Evolutionary conservation across 345 rosid genomes (phyloP).

Genomic region (Limnanthes douglasii): DNA sequence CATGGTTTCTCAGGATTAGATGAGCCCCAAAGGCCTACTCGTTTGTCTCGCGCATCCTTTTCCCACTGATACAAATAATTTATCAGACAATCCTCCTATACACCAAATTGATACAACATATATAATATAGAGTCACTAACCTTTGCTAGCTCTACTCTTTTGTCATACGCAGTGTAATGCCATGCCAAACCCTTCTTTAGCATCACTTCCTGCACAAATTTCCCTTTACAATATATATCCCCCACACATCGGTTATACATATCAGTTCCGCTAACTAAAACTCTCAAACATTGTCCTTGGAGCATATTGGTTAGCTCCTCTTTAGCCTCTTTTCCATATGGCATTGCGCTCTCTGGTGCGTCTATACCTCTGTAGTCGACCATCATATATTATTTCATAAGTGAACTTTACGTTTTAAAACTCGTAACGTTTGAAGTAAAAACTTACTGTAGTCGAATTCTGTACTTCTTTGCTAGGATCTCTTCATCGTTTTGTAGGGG

Average conservation of each 20-base stretch:
- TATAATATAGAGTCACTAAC: too few relatives aligned
- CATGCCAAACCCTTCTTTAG: slow-evolving; percentile 77
- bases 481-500: slow-evolving; percentile 20
- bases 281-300: slow-evolving; percentile 46
- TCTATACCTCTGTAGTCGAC: slow-evolving; percentile 90
- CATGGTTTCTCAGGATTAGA: slow-evolving; percentile 73
- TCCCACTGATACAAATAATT: slow-evolving; percentile 83
- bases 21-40: slow-evolving; percentile 68
- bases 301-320: slow-evolving; percentile 46
- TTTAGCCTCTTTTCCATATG: slow-evolving; percentile 58
- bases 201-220: slow-evolving; percentile 50
- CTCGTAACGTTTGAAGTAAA: not conserved
- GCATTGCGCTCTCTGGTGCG: slow-evolving; percentile 74
- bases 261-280: slow-evolving; percentile 52
- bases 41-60: slow-evolving; percentile 45
- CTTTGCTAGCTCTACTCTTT: slow-evolving; percentile 34
- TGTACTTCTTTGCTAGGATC: slow-evolving; percentile 61
- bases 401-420: too few relatives aligned
- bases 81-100: too few relatives aligned
- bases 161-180: slow-evolving; percentile 61
- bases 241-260: slow-evolving; percentile 55
- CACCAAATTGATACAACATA: too few relatives aligned
- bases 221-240: slow-evolving; percentile 60
- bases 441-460: slow-evolving; percentile 48
- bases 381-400: too few relatives aligned